Base-by-base conservation (phyloP, 768 basidiomycete genomes). In the Phylloporus rhodoxanthus region DNA sequence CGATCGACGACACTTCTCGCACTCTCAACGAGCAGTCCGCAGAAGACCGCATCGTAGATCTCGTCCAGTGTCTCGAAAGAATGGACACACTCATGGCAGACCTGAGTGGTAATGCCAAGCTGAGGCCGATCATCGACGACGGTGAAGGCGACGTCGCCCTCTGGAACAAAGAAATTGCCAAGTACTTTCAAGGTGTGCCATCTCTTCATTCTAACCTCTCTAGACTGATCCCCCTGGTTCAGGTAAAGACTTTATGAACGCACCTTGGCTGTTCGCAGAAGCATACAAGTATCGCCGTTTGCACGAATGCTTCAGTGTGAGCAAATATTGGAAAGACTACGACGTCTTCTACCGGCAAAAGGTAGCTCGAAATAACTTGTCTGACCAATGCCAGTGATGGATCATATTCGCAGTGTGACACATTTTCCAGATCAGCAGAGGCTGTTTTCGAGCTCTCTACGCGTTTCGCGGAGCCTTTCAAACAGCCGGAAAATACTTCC, bases 81-180 rank as follows among this genome's bases (percentile, higher is more conserved):
- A 91, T 96, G 89, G 88, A 90, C 50, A 76, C 78, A 19, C 80
- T 97, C 55, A 93, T 94, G 89, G 76, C 74, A 10, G 91, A 95
- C 63, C 73, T 95, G 50, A 88, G 87, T 60, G 81, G 78, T 0
- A 91, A 92, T 61, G 80, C 82, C 10, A 90, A 89, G 64, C 75
- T 95, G 10, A 73, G 93, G 11, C 90, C 90, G 28, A 90, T 96
- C 61, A 70, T 90, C 28, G 94, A 96, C 65, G 94, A 96, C 61
- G 82, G 78, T 45, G 93, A 93, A 63, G 92, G 82, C 8, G 94
- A 96, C 54, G 87, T 97, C 26, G 85, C 91, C 6, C 75, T 96
- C 8, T 97, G 93, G 94, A 97, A 97, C 71, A 95, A 96, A 65
- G 91, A 92, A 66, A 94, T 95, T 41, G 91, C 91, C 37, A 91